Conservation (phyloP, 768 basidiomycete genomes). For the Suillus brevipes region DNA sequence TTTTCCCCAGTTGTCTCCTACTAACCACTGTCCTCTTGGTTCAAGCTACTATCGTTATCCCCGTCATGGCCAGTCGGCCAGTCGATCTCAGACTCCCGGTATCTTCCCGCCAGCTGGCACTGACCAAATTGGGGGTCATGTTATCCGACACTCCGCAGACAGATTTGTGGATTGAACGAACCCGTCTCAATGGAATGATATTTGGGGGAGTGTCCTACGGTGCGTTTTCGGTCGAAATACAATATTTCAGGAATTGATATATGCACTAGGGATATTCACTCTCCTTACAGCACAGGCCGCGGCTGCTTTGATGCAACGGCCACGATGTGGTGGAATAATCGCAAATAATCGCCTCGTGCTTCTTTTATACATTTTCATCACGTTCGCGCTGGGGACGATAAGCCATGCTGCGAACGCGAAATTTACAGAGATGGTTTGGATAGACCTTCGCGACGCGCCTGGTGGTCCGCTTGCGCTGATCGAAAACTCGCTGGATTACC, state of each 20-base stretch:
- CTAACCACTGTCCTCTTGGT: conserved; percentile 18
- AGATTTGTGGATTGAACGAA: conserved; percentile 29
- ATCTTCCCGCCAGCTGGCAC: neutral
- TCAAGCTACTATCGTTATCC: conserved; percentile 12
- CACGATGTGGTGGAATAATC: neutral
- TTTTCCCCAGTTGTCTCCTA: neutral
- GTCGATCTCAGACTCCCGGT: conserved; percentile 3
- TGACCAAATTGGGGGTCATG: conserved; percentile 11
- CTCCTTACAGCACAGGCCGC: conserved; percentile 23
- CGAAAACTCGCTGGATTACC: conserved; percentile 15
- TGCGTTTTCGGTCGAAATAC: neutral
- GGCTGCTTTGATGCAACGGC: conserved; percentile 9
- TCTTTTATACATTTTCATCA: conserved; percentile 23
- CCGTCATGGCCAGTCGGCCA: neutral
- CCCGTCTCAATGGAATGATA: conserved; percentile 25
- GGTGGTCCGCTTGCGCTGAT: conserved; percentile 18
- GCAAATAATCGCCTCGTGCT: conserved; percentile 12
- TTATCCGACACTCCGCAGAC: conserved; percentile 19
- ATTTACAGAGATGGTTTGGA: conserved; percentile 34
- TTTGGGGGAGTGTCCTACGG: conserved; percentile 26
- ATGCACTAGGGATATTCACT: conserved; percentile 21
- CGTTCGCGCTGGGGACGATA: conserved; percentile 30
- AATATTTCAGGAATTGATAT: neutral
- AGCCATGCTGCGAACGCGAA: conserved; percentile 27
- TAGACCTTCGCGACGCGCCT: conserved; percentile 27